Evolutionary conservation across 148 eudicot species (phyloP), one percentile per base, ranked within the genome.

Genomic region (Nyssa sinensis): DNA sequence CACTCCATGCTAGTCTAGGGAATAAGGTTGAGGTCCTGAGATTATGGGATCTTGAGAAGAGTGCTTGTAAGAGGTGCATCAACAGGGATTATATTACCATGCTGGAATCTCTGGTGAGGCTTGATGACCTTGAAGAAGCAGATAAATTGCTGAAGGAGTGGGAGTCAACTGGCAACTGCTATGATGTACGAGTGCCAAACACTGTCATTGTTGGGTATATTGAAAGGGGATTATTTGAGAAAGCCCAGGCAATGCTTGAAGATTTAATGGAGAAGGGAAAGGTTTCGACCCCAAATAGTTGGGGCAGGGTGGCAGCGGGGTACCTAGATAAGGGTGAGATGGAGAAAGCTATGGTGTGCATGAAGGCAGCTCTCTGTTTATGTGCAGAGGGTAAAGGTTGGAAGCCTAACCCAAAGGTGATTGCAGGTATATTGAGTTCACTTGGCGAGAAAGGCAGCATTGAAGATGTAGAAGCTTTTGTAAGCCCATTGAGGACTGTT

Each of bases 31-130:
- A 90, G 61, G 87, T 95, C 13, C 72, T 93, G 75, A 90, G 94
- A 76, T 64, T 95, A 80, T 95, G 99, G 99, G 81, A 61, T 79
- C 88, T 90, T 41, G 90, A 86, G 78, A 95, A 88, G 87, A 83
- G 60, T 60, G 69, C 74, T 66, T 86, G 92, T 73, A 86, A 82
- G 80, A 89, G 86, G 73, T 84, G 87, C 76, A 75, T 92, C 31
- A 95, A 93, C 74, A 77, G 80, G 80, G 99, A 92, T 77, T 95
- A 89, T 70, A 82, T 88, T 27, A 86, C 62, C 62, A 75, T 95
- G 76, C 67, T 93, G 73, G 90, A 85, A 66, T 78, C 94, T 44
- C 79, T 95, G 24, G 89, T 91, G 74, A 91, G 77, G 79, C 79
- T 88, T 55, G 91, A 77, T 75, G 89, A 85, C 64, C 70, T 93